A percentile compares a stretch with the other conserved stretches of the same genome.
Evolutionary conservation across 1,284 basidiomycete genomes (phyloP).

Genomic region (Sporisorium graminicola): DNA sequence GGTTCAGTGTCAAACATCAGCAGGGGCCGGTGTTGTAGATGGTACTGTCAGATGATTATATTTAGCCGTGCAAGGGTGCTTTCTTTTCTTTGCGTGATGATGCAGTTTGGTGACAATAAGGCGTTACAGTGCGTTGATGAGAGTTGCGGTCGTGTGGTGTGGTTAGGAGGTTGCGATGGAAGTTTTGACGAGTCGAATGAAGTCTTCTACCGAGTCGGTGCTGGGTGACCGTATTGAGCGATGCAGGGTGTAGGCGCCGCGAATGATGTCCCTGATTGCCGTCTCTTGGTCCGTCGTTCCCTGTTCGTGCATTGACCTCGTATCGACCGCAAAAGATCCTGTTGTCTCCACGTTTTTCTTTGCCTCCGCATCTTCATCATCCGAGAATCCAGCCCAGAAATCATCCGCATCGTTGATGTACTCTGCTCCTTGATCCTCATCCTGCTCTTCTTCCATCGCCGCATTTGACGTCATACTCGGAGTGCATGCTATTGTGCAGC

Average conservation of each 20-base stretch:
- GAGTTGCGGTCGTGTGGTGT: neutral
- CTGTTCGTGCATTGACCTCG: neutral
- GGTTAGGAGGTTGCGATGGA: neutral
- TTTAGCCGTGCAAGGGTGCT: too few species aligned
- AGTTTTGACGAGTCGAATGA: constrained; percentile 19
- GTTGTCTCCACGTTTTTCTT: neutral
- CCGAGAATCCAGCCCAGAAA: constrained; percentile 45
- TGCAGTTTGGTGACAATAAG: neutral
- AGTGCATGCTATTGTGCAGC: too few species aligned
- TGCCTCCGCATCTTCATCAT: constrained; percentile 17
- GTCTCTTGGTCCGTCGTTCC: neutral
- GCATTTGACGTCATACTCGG: too few species aligned
- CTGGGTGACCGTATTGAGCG: neutral
- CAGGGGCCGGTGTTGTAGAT: constrained; percentile 25
- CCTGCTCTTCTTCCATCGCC: neutral
- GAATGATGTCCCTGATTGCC: constrained; percentile 37
- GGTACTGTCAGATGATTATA: too few species aligned
- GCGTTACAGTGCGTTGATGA: neutral
- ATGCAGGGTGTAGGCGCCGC: constrained; percentile 27
- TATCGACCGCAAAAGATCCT: too few species aligned
- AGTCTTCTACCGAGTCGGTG: constrained; percentile 1
- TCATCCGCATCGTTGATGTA: constrained; percentile 49
- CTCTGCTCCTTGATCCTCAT: constrained; percentile 18
- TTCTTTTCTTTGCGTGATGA: neutral
- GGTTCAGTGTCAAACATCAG: constrained; percentile 26